A percentile compares a stretch with the other conserved stretches of the same genome.
Evolutionary conservation across 2,329 filamentous ascomycete genomes (phyloP).

Genomic region (Mariannaea elegans): DNA sequence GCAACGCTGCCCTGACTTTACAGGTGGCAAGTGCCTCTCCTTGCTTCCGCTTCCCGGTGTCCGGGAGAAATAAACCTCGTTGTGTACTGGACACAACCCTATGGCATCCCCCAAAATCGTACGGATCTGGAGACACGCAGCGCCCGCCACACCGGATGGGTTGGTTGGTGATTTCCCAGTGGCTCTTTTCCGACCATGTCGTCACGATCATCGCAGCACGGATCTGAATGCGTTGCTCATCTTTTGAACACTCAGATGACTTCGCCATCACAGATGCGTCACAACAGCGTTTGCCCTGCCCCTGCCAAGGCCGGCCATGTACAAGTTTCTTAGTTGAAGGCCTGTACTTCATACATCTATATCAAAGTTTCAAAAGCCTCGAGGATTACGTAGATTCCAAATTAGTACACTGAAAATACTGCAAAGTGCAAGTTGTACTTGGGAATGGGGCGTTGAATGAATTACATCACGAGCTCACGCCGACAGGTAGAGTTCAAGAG

Average conservation of each 20-base stretch:
- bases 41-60: not conserved
- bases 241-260: conserved; percentile 1
- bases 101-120: not conserved
- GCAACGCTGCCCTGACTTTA: not conserved
- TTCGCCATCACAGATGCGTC: conserved; percentile 15
- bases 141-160: not conserved
- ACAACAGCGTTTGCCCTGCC: conserved; percentile 29
- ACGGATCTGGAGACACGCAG: conserved; percentile 14
- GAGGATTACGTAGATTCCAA: no score
- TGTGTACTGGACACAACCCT: not conserved
- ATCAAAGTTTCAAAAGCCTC: no score
- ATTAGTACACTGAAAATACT: no score
- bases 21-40: not conserved
- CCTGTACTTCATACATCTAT: no score
- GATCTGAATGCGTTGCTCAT: conserved; percentile 15
- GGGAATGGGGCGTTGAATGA: not conserved
- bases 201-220: conserved; percentile 31
- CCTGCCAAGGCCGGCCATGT: conserved; percentile 34
- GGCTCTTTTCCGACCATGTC: conserved; percentile 25
- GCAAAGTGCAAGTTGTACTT: not conserved
- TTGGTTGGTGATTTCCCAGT: conserved; percentile 3
- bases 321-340: not conserved
- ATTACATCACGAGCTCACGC: conserved; percentile 13
- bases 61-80: not conserved
- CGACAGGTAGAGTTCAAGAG: not conserved